Base-by-base conservation (phyloP, 2,329 filamentous ascomycete genomes). In the Nemania diffusa region DNA sequence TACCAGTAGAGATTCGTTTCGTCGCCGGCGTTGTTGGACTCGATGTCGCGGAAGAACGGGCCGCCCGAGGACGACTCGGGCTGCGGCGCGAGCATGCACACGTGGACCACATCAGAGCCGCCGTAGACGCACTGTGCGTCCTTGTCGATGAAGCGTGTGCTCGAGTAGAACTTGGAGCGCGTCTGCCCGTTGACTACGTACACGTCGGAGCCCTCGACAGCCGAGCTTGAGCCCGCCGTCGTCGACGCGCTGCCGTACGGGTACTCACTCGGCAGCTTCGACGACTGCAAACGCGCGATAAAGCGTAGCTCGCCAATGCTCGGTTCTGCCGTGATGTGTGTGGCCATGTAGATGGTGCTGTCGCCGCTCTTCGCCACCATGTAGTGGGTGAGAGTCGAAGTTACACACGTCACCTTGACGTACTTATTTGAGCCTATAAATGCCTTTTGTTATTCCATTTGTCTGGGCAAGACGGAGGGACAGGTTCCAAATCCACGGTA, bases 121-220 rank as follows among this genome's bases (percentile, higher is more conserved):
- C 85, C 84, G 65, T 83, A 84, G 42, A 89, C 86, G 77, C 89
- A 91, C 75, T 90, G 88, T 27, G 85, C 83, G 51, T 86, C 81
- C 72, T 90, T 88, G 75, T 92, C 90, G 74, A 92, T 91, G 78
- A 90, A 91, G n/a, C 89, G 84, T 69, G 90, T 82, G 65, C 86
- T 88, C 1, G 87, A 90, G 79, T 90, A 92, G 81, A 91, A 92
- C 77, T 92, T 92, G 78, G 86, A 88, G 44, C 89, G 85, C 0
- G 89, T 91, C 75, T 91, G 81, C 24, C 88, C 86, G 69, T 81
- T 78, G 51, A 91, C 87, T 8, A 88, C 67, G 73, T 85, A 91
- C 64, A 87, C 85, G 65, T 88, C 86, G 0, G 82, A 84, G 48
- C 84, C 89, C 75, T 91, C 89, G 58, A 91, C 81, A 3, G 79